phyloP scores from a whole-genome alignment of 1,284 basidiomycete genomes.

The Cutaneotrichosporon dermatis region DNA sequence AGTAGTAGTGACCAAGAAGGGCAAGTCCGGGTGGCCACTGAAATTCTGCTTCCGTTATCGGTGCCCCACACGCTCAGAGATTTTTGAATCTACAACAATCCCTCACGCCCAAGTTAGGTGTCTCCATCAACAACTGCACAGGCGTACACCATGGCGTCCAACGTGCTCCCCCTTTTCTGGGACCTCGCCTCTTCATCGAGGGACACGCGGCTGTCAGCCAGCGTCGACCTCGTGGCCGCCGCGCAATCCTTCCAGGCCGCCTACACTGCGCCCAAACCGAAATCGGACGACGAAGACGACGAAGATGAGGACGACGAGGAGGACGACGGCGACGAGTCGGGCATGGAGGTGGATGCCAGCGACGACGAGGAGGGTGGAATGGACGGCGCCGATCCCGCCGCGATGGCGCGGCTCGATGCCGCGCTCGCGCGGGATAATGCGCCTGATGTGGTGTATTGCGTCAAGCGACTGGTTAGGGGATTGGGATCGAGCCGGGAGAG shows the following conservation, averaged over 20 bases:
- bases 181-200: conserved; percentile 77
- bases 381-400: conserved; percentile 49
- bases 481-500: conserved; percentile 88
- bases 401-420: conserved; percentile 42
- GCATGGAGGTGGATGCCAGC: conserved; percentile 30
- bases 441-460: conserved; percentile 82
- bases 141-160: conserved; percentile 30
- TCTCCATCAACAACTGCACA: too few species aligned
- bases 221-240: conserved; percentile 72
- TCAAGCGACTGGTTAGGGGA: conserved; percentile 76
- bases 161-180: conserved; percentile 82
- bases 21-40: too few species aligned
- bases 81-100: too few species aligned
- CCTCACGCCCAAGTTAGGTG: too few species aligned
- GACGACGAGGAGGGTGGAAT: conserved; percentile 48
- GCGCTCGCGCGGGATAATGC: conserved; percentile 61
- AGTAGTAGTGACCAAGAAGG: too few species aligned
- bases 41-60: too few species aligned
- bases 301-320: conserved; percentile 49
- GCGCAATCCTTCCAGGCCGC: conserved; percentile 75
- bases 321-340: conserved; percentile 53
- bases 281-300: conserved; percentile 30
- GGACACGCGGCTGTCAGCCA: conserved; percentile 76
- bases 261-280: conserved; percentile 10
- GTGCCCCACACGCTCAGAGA: too few species aligned